Base-by-base conservation (phyloP, 2,329 filamentous ascomycete species). In the Stagonosporopsis rhizophila region DNA sequence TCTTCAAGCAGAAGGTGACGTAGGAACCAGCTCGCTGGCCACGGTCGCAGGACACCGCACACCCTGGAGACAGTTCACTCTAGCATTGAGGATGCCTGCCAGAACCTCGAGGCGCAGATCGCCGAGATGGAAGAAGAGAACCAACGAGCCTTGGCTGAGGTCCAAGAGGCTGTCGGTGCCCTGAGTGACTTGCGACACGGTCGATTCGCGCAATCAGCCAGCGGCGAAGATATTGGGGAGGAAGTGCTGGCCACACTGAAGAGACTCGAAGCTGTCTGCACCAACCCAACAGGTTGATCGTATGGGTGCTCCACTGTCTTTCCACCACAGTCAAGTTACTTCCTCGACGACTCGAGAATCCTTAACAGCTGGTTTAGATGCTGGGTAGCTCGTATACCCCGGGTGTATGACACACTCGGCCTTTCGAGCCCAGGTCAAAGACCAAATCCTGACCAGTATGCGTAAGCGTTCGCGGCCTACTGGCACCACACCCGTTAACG, bases 171-270 rank as follows among this genome's bases (percentile, higher is more conserved):
- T 0, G 83, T 95, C 15, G 89, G 89, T 28, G 86, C 85, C 44
- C 79, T 96, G 72, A 96, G 91, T 74, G 91, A 96, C 75, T 81
- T 96, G 52, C 87, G 90, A 41, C 94, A 95, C 68, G 92, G 92
- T 34, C 87, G 87, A 52, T 83, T 95, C 55, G 75, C 77, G 35
- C 78, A 77, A 22, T 72, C 78, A 22, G 72, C 75, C 20, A 78
- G 75, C 11, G 82, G 85, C 32, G 89, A 90, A 60, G 75, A 81
- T 20, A 77, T 93, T 28, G 81, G 81, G 23, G 82, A 86, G 42
- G 88, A 92, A 62, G 84, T 91, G 27, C 78, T 92, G 17, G 84
- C 88, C 42, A 88, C 88, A 6, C 78, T 95, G 32, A 79, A 81
- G 59, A 82, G 83, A 59, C 79, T 92, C 30, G 85, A 90, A 71